These are phyloP conservation scores for Microdochium trichocladiopsis DNA, from an alignment of 2,329 filamentous ascomycete genomes.

Conservation along the genomic window DNA sequence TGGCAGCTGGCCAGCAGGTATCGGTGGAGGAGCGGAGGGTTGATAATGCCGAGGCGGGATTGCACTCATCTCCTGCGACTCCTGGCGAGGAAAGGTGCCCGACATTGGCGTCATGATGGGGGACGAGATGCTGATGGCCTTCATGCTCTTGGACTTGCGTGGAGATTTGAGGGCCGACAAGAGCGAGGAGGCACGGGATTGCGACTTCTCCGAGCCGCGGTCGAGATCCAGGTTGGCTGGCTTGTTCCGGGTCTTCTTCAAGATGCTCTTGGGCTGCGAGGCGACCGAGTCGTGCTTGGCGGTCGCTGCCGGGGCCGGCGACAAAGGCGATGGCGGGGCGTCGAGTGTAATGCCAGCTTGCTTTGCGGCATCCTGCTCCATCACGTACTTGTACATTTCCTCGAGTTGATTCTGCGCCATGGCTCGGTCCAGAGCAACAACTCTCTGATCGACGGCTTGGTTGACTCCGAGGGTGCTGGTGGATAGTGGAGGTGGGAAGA, in stretches of 20 bases:
- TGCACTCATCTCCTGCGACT: slow-evolving; percentile 48
- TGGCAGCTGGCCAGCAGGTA: slow-evolving; percentile 39
- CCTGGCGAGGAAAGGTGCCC: slow-evolving; percentile 47
- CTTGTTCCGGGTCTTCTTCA: slow-evolving; percentile 32
- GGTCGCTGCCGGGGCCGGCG: slow-evolving; percentile 12
- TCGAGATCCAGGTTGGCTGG: slow-evolving; percentile 31
- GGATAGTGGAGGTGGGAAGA: slow-evolving; percentile 38
- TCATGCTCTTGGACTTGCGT: slow-evolving; percentile 39
- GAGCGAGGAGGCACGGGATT: slow-evolving; percentile 52
- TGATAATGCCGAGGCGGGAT: slow-evolving; percentile 53
- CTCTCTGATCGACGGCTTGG: slow-evolving; percentile 66
- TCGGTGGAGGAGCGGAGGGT: slow-evolving; percentile 48
- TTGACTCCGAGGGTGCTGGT: slow-evolving; percentile 52
- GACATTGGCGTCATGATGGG: slow-evolving; percentile 60
- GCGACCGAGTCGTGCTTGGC: slow-evolving; percentile 26
- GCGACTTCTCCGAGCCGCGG: slow-evolving; percentile 36
- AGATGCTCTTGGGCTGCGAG: slow-evolving; percentile 19
- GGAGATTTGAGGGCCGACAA: slow-evolving; percentile 57
- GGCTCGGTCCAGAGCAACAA: slow-evolving; percentile 67
- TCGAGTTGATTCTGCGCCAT: slow-evolving; percentile 80
- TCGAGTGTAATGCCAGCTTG: slow-evolving; percentile 45
- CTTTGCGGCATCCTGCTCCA: slow-evolving; percentile 77
- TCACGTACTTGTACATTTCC: slow-evolving; percentile 83
- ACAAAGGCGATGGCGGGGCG: slow-evolving; percentile 29
- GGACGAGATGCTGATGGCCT: slow-evolving; percentile 53